These are phyloP conservation scores for Hymenoscyphus salicellus DNA, from an alignment of 2,329 filamentous ascomycete species.

Conservation along the genomic window DNA sequence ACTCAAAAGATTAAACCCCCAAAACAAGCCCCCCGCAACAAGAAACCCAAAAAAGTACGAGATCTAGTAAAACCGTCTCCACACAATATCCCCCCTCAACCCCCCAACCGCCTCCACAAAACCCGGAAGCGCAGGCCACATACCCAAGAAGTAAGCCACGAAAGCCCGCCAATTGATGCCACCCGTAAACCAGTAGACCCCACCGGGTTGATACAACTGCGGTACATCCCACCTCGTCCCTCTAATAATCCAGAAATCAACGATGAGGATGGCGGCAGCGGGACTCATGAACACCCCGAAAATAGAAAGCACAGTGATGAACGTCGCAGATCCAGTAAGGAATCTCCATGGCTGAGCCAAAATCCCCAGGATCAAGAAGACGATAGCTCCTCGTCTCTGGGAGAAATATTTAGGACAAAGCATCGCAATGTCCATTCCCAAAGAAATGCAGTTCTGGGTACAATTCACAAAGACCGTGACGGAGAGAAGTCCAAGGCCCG, in stretches of 20 bases:
- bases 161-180: conserved; percentile 18
- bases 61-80: conserved; percentile 17
- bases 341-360: conserved; percentile 15
- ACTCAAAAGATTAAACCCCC: conserved; percentile 7
- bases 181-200: conserved; percentile 18
- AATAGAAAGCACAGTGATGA: conserved; percentile 15
- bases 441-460: conserved; percentile 13
- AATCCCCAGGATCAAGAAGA: conserved; percentile 9
- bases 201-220: conserved; percentile 12
- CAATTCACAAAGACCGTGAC: conserved; percentile 12
- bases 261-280: conserved; percentile 14
- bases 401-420: conserved; percentile 11
- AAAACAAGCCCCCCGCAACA: conserved; percentile 14
- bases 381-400: conserved; percentile 31
- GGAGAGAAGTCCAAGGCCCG: conserved; percentile 7
- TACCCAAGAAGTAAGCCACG: conserved; percentile 14
- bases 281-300: conserved; percentile 18
- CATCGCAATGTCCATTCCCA: conserved; percentile 16
- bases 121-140: conserved; percentile 16
- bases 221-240: conserved; percentile 16
- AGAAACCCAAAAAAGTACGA: conserved; percentile 18
- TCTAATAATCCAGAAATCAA: conserved; percentile 18
- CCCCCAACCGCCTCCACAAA: conserved; percentile 16
- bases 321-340: conserved; percentile 14
- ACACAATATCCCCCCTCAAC: conserved; percentile 7